Conservation (phyloP, 352 stramenopile species). For the Pythium phragmiticola region DNA sequence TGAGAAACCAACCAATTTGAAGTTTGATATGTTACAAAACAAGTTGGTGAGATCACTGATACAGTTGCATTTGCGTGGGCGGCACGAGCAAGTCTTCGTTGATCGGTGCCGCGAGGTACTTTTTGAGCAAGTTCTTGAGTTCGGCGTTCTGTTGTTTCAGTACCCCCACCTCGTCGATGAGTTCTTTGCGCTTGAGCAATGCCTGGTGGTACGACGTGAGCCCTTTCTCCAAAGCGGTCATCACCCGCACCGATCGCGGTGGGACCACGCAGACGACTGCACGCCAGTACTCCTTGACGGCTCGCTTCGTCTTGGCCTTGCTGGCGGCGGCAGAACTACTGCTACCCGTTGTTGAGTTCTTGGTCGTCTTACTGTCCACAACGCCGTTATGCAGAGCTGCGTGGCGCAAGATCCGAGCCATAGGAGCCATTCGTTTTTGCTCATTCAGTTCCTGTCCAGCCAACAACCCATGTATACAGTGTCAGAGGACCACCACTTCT, state of each 20-base stretch:
- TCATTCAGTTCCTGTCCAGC: constrained; percentile 56
- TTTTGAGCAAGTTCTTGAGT: constrained; percentile 89
- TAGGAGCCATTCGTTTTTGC: constrained; percentile 59
- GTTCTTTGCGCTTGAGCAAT: constrained; percentile 71
- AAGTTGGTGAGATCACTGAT: constrained; percentile 32
- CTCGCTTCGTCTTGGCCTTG: constrained; percentile 43
- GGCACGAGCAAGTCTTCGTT: constrained; percentile 86
- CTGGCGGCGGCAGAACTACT: constrained; percentile 25
- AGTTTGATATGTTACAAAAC: neutral
- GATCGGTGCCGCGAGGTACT: constrained; percentile 84
- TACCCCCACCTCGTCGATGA: constrained; percentile 74
- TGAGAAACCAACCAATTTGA: neutral
- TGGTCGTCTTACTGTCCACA: constrained; percentile 24
- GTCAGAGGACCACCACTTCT: no score
- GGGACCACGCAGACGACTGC: constrained; percentile 75
- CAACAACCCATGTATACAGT: neutral
- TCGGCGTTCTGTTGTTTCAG: constrained; percentile 87
- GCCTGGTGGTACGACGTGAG: constrained; percentile 82
- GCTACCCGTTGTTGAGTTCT: constrained; percentile 9
- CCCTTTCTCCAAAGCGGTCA: constrained; percentile 82
- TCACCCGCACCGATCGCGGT: constrained; percentile 64
- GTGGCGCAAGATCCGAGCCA: constrained; percentile 46
- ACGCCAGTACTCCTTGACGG: constrained; percentile 80
- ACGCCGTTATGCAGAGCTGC: constrained; percentile 16
- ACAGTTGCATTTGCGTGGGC: constrained; percentile 80